Base-by-base conservation (phyloP, 306 rosid genomes). In the Fragaria iinumae region DNA sequence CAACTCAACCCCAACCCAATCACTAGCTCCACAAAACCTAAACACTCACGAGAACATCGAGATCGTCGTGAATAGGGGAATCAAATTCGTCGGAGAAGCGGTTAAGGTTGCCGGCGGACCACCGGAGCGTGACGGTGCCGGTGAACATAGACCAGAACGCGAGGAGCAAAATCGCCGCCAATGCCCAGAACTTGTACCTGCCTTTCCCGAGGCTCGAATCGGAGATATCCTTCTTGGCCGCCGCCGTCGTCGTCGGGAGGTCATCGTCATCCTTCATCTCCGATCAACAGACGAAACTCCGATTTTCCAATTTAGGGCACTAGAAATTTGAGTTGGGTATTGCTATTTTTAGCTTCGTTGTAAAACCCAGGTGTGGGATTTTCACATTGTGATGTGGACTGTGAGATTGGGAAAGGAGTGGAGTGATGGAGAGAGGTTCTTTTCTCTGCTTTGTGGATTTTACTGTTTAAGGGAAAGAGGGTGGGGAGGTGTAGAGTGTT, bases 81-180 rank as follows among this genome's bases (percentile, higher is more conserved):
- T 90, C 91, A 18, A 95, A 25, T 71, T 88, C 93, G 65, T 73
- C 82, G 48, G 97, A 78, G 20, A 96, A 62, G 0, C 94, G 87
- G 36, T 87, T 96, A 82, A 96, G 97, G 68, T 83, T 92, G 9
- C 93, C 94, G 55, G 89, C 87, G 18, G 98, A 91, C 96, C 98
- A 92, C 16, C 97, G 96, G 60, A 95, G 98, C 62, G 98, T 90
- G 65, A 95, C 97, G 67, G 97, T 92, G 67, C 98, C 98, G 29
- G 99, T 96, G 79, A 96, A 91, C 98, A 96, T 96, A 11, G 99
- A 91, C 99, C 99, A 96, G 49, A 96, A 88, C 8, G 99, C 99
- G 12, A 96, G 93, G 60, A 96, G 85, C 89, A 96, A 79, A 57
- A 96, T 96, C 21, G 93, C 99, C 5, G 91, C 97, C 74, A 96